A percentile compares a stretch with the other conserved stretches of the same genome.
These are phyloP conservation scores for Casuarina glauca DNA, from an alignment of 306 rosid species.

Conservation along the genomic window DNA sequence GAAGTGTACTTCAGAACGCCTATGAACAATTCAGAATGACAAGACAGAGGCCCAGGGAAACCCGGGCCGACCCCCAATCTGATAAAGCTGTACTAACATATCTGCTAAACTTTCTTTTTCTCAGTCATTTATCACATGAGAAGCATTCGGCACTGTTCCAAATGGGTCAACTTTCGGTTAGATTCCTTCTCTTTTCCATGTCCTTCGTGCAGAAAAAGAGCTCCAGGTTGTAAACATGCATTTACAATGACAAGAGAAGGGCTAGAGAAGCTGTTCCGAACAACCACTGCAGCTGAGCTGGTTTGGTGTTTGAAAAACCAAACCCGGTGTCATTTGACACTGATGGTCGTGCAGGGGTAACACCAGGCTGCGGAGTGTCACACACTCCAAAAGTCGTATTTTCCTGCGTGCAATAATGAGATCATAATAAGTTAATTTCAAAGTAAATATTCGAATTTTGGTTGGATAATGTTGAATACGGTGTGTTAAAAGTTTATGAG, in stretches of 20 bases:
- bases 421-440: background rate
- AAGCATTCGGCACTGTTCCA: background rate
- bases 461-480: no score
- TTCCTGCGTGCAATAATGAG: conserved; percentile 41
- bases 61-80: background rate
- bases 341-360: conserved; percentile 21
- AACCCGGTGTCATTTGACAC: conserved; percentile 16
- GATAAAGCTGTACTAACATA: background rate
- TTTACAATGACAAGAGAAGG: conserved; percentile 31
- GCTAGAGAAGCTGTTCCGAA: conserved; percentile 26
- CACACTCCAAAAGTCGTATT: conserved; percentile 64
- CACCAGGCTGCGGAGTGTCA: conserved; percentile 42
- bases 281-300: conserved; percentile 30
- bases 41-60: background rate
- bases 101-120: background rate
- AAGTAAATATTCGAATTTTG: background rate
- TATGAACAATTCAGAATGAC: background rate
- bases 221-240: no score
- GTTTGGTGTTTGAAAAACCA: conserved; percentile 32
- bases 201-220: background rate
- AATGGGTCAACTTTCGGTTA: background rate
- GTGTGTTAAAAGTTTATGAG: background rate
- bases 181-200: conserved; percentile 4
- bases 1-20: background rate
- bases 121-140: conserved; percentile 8